These are phyloP conservation scores for Sporobolomyces roseus DNA, from an alignment of 768 basidiomycete genomes.

Conservation along the genomic window DNA sequence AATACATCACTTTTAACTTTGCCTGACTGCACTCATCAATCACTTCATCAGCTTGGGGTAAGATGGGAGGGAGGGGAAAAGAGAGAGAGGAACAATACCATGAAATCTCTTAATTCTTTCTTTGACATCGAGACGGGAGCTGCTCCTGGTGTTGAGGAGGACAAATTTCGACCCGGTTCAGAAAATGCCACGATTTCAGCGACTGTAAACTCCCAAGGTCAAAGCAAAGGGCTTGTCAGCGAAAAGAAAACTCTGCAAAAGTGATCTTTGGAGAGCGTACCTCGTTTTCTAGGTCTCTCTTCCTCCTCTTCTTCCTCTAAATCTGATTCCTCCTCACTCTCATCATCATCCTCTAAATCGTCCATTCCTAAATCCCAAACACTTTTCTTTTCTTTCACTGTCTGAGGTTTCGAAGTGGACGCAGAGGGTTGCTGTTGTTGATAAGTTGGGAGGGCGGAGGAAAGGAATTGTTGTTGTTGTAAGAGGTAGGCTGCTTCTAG, in stretches of 20 bases:
- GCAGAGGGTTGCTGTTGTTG: too few relatives aligned
- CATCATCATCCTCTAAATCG: constrained; percentile 34
- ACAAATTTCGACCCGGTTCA: constrained; percentile 14
- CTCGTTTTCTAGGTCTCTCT: not conserved
- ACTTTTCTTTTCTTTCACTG: constrained; percentile 25
- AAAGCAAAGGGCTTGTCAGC: not conserved
- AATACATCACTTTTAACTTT: constrained; percentile 33
- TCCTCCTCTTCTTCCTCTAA: not conserved
- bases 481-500: too few relatives aligned
- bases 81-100: too few relatives aligned
- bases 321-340: not conserved
- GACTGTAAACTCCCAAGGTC: not conserved
- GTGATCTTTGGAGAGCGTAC: not conserved
- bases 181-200: constrained; percentile 25
- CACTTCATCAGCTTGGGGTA: too few relatives aligned
- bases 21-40: too few relatives aligned
- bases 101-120: constrained; percentile 35
- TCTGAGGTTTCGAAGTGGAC: too few relatives aligned
- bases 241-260: not conserved
- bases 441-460: not conserved
- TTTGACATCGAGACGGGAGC: not conserved
- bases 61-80: too few relatives aligned
- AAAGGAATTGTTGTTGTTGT: too few relatives aligned
- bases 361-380: constrained; percentile 38
- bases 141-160: not conserved